Percentiles rank a stretch among this genome's conserved stretches.
Conservation (phyloP, 768 basidiomycete species). For the Pleurotus pulmonarius region DNA sequence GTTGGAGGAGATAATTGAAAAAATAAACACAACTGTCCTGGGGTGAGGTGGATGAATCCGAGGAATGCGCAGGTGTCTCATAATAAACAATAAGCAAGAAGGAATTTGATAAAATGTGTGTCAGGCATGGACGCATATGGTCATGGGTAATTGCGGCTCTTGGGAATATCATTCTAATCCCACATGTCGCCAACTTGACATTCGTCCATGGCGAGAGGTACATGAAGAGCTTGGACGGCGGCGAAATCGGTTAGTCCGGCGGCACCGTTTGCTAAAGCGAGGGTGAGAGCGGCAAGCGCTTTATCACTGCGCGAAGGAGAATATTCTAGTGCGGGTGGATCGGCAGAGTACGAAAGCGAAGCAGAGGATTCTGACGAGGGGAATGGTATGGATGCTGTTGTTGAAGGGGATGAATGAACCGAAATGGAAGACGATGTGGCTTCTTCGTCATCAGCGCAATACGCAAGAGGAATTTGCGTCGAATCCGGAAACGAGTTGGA, state of each 20-base stretch:
- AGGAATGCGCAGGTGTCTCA: background rate
- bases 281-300: slow-evolving; percentile 52
- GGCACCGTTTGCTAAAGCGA: slow-evolving; percentile 64
- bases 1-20: background rate
- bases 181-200: slow-evolving; percentile 58
- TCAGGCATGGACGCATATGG: slow-evolving; percentile 1
- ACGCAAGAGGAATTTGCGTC: slow-evolving; percentile 20
- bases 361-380: slow-evolving; percentile 8
- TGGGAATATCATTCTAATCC: slow-evolving; percentile 19
- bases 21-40: background rate
- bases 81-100: background rate
- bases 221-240: slow-evolving; percentile 38
- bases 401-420: slow-evolving; percentile 32
- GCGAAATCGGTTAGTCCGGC: slow-evolving; percentile 57
- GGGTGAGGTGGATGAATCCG: background rate
- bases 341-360: slow-evolving; percentile 12
- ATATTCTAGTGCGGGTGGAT: slow-evolving; percentile 10
- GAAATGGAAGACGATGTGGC: background rate
- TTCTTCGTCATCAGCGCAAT: slow-evolving; percentile 30
- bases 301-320: slow-evolving; percentile 50
- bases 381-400: slow-evolving; percentile 31
- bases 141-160: background rate
- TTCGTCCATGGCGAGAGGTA: slow-evolving; percentile 27
- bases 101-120: background rate
- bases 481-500: slow-evolving; percentile 4